Conservation (phyloP, 2,329 filamentous ascomycete species). For the Pyrenochaeta sp. region DNA sequence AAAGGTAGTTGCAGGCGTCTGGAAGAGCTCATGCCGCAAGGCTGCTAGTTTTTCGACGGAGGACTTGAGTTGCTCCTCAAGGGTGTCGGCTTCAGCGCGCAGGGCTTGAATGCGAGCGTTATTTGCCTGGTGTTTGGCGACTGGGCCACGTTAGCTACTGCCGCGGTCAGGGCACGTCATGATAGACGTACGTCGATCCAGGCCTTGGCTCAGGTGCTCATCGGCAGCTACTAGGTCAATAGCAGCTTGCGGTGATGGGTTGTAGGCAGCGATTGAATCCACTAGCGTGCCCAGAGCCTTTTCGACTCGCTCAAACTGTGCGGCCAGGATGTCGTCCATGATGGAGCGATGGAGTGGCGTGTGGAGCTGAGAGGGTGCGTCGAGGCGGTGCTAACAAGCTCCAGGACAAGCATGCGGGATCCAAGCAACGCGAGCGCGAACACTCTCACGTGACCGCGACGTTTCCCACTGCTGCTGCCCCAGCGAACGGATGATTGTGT, state of each 20-base stretch:
- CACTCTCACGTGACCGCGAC: constrained; percentile 12
- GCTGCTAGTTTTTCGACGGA: constrained; percentile 74
- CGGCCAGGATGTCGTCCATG: constrained; percentile 55
- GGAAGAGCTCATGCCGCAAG: constrained; percentile 76
- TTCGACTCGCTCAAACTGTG: constrained; percentile 57
- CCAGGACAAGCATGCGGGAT: background rate
- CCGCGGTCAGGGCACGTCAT: background rate
- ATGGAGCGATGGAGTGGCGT: background rate
- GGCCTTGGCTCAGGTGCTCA: constrained; percentile 69
- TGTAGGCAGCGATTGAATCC: constrained; percentile 83
- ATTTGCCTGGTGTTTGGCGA: constrained; percentile 79
- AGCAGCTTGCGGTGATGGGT: constrained; percentile 73
- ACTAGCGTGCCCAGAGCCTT: constrained; percentile 70
- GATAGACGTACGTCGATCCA: constrained; percentile 67
- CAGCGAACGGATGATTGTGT: constrained; percentile 4
- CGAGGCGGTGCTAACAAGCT: constrained; percentile 15
- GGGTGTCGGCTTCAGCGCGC: constrained; percentile 69
- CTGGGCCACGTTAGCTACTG: constrained; percentile 51
- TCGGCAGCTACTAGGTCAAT: constrained; percentile 76
- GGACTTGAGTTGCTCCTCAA: constrained; percentile 77
- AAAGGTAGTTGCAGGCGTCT: constrained; percentile 48
- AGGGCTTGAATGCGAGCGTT: constrained; percentile 72
- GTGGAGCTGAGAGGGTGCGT: background rate
- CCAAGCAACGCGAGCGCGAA: background rate
- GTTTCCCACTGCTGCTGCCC: constrained; percentile 5